phyloP scores from a whole-genome alignment of 2,329 filamentous ascomycete genomes.

The Colletotrichum nymphaeae region DNA sequence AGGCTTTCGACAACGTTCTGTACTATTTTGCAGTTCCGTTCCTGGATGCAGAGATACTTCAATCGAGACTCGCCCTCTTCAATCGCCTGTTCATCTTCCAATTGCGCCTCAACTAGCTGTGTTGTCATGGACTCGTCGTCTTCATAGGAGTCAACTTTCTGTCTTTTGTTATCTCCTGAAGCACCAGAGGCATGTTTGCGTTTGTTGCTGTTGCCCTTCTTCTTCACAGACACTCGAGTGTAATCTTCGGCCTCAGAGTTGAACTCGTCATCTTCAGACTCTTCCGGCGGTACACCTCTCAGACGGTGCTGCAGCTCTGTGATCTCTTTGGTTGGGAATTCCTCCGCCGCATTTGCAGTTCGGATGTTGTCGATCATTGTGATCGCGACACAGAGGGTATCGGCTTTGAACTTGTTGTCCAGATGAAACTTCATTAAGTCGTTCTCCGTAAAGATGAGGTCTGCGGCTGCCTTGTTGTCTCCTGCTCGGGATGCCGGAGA shows the following conservation, averaged over 20 bases:
- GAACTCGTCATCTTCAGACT: neutral
- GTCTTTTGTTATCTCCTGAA: neutral
- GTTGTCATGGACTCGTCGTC: no score
- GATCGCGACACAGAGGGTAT: slow-evolving; percentile 28
- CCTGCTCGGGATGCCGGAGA: slow-evolving; percentile 31
- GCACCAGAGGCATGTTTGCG: no score
- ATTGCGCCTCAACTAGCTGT: neutral
- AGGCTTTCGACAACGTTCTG: slow-evolving; percentile 10
- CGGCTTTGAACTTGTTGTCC: slow-evolving; percentile 24
- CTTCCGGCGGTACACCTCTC: neutral
- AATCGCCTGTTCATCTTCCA: neutral
- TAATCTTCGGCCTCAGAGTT: neutral
- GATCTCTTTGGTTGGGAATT: slow-evolving; percentile 4
- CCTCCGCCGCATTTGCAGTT: slow-evolving; percentile 2
- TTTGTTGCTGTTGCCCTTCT: no score
- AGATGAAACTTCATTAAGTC: slow-evolving; percentile 31
- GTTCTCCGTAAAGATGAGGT: slow-evolving; percentile 25
- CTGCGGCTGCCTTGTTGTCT: slow-evolving; percentile 36
- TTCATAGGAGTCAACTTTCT: neutral
- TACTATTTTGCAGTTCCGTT: slow-evolving; percentile 15
- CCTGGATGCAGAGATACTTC: slow-evolving; percentile 27
- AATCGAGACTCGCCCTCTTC: neutral
- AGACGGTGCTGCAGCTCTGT: neutral
- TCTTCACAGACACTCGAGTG: no score
- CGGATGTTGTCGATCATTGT: slow-evolving; percentile 37